Conservation (phyloP, 1,284 basidiomycete genomes). For the Farysia itapuensis region DNA sequence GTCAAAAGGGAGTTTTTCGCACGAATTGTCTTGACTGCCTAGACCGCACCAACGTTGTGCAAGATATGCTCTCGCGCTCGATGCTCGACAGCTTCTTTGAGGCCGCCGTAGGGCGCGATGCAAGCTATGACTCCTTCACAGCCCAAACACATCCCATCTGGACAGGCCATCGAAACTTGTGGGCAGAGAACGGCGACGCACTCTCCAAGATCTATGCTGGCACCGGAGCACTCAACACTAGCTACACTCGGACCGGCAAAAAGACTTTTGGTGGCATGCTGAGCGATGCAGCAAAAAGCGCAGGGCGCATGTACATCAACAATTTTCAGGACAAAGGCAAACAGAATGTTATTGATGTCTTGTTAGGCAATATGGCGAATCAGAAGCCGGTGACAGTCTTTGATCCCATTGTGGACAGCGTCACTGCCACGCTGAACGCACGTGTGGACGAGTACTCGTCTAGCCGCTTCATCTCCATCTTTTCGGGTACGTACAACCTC, state of each 20-base stretch:
- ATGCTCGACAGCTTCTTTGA: conserved; percentile 46
- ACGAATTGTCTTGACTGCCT: conserved; percentile 95
- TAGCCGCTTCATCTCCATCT: conserved; percentile 72
- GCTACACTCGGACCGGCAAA: conserved; percentile 90
- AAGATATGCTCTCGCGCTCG: conserved; percentile 66
- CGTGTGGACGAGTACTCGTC: conserved; percentile 81
- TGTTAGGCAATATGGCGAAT: conserved; percentile 86
- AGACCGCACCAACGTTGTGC: conserved; percentile 96
- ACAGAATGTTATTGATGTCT: conserved; percentile 90
- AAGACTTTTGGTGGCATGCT: conserved; percentile 69
- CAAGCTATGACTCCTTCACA: conserved; percentile 17
- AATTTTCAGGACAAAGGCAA: conserved; percentile 97
- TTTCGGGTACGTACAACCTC: conserved; percentile 92
- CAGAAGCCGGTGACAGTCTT: conserved; percentile 87
- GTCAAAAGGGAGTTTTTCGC: conserved; percentile 84
- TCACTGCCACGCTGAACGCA: conserved; percentile 64
- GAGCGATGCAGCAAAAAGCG: conserved; percentile 92
- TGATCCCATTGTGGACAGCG: conserved; percentile 88
- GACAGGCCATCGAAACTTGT: conserved; percentile 84
- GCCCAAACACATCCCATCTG: conserved; percentile 66
- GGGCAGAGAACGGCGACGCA: conserved; percentile 68
- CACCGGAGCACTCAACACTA: conserved; percentile 92
- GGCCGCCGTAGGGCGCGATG: conserved; percentile 12
- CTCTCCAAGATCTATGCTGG: conserved; percentile 83
- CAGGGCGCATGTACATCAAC: conserved; percentile 79